phyloP scores from a whole-genome alignment of 495 filamentous ascomycete genomes.

The Lepraria neglecta region DNA sequence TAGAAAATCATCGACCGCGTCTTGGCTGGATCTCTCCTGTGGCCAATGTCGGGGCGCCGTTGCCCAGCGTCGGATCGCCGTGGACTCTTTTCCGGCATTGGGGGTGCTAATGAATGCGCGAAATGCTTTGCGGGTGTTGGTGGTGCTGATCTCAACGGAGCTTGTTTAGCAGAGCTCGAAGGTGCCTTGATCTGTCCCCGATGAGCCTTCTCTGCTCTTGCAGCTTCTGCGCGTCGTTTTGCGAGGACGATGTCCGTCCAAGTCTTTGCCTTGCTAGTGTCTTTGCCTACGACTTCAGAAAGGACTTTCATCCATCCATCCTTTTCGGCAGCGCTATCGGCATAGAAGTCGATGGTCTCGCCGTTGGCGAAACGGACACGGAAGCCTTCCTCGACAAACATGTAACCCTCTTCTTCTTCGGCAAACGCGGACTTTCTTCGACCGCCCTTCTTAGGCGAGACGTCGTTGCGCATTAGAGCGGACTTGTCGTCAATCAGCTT shows the following conservation, averaged over 20 bases:
- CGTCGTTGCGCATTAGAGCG: slow-evolving; percentile 74
- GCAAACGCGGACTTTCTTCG: slow-evolving; percentile 91
- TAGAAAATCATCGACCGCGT: slow-evolving; percentile 30
- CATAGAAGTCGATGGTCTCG: slow-evolving; percentile 97
- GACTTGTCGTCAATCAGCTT: slow-evolving; percentile 89
- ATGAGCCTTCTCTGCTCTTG: slow-evolving; percentile 25
- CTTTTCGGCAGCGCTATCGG: slow-evolving; percentile 77
- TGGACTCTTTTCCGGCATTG: slow-evolving; percentile 24
- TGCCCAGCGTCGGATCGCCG: slow-evolving; percentile 24
- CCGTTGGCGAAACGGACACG: slow-evolving; percentile 96
- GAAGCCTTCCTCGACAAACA: slow-evolving; percentile 99
- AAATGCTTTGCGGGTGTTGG: slow-evolving; percentile 27
- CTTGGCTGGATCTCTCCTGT: slow-evolving; percentile 24
- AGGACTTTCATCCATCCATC: slow-evolving; percentile 92
- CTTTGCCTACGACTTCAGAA: slow-evolving; percentile 75
- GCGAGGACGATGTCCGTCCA: slow-evolving; percentile 85
- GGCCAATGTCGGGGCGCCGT: slow-evolving; percentile 1
- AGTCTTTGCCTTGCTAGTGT: slow-evolving; percentile 40
- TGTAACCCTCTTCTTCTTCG: slow-evolving; percentile 97
- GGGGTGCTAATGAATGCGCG: slow-evolving; percentile 17
- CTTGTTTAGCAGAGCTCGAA: slow-evolving; percentile 16
- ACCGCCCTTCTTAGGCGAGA: slow-evolving; percentile 63
- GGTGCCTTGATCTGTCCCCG: slow-evolving; percentile 26
- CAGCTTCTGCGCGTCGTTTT: slow-evolving; percentile 33
- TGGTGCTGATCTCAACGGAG: slow-evolving; percentile 24